A percentile compares a stretch with the other conserved stretches of the same genome.
Evolutionary conservation across 2,329 filamentous ascomycete genomes (phyloP).

Genomic region (Plectosphaerella sp.): DNA sequence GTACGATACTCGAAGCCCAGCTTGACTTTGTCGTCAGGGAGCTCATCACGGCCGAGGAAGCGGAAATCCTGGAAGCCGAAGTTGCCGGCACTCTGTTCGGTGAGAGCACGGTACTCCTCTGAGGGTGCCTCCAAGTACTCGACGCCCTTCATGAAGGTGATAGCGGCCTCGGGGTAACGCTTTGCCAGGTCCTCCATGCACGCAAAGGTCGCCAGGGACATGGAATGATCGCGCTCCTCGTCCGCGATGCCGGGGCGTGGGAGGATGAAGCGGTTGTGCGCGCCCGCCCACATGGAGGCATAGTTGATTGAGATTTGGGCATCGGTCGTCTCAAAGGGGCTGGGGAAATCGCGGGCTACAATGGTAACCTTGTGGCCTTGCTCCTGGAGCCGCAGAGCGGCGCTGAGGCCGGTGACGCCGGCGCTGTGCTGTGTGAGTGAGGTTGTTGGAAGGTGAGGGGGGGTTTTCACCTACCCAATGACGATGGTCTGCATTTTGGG

Average conservation of each 20-base stretch:
- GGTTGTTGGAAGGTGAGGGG: not conserved
- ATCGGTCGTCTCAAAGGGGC: slow-evolving; percentile 40
- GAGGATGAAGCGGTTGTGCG: slow-evolving; percentile 49
- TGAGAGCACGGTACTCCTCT: slow-evolving; percentile 32
- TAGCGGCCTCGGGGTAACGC: slow-evolving; percentile 32
- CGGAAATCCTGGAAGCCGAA: slow-evolving; percentile 33
- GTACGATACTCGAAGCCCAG: slow-evolving; percentile 48
- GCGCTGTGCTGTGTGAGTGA: slow-evolving; percentile 29
- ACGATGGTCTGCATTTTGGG: slow-evolving; percentile 7
- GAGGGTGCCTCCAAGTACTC: slow-evolving; percentile 46
- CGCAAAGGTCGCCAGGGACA: slow-evolving; percentile 36
- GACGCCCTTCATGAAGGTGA: slow-evolving; percentile 43
- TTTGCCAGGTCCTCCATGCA: slow-evolving; percentile 31
- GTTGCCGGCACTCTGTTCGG: slow-evolving; percentile 20
- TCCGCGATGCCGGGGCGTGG: slow-evolving; percentile 22
- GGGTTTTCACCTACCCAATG: slow-evolving; percentile 9
- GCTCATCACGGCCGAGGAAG: slow-evolving; percentile 26
- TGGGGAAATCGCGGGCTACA: slow-evolving; percentile 41
- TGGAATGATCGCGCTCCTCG: slow-evolving; percentile 34
- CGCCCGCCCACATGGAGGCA: slow-evolving; percentile 54
- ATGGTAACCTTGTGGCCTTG: slow-evolving; percentile 35
- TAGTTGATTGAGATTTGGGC: slow-evolving; percentile 39
- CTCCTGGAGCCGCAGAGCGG: slow-evolving; percentile 40
- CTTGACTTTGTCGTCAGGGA: slow-evolving; percentile 34
- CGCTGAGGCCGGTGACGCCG: slow-evolving; percentile 47